These are phyloP conservation scores for Talinum fruticosum DNA, from an alignment of 148 eudicot species.

Conservation along the genomic window DNA sequence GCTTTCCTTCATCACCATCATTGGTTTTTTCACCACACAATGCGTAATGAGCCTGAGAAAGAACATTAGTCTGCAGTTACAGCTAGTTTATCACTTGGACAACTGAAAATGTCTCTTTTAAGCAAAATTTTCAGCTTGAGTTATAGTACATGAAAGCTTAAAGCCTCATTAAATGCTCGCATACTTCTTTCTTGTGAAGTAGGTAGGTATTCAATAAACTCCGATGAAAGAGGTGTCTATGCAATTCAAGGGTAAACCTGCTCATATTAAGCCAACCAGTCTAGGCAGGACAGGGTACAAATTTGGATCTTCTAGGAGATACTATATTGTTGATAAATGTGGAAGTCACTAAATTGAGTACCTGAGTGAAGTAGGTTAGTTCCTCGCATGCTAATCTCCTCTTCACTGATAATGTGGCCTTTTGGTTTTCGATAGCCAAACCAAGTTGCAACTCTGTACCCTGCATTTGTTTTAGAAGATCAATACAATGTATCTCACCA, in stretches of 20 bases:
- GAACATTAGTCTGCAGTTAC: background rate
- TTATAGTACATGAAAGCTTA: too few relatives aligned
- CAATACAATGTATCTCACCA: background rate
- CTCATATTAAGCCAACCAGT: too few relatives aligned
- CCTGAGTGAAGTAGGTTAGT: constrained; percentile 75
- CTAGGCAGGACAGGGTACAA: too few relatives aligned
- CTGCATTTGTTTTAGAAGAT: constrained; percentile 35
- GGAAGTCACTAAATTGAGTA: constrained; percentile 14
- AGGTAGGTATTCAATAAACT: too few relatives aligned
- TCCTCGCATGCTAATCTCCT: constrained; percentile 92
- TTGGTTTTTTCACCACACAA: constrained; percentile 41
- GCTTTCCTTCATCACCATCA: constrained; percentile 52
- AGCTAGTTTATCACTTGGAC: background rate
- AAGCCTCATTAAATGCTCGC: too few relatives aligned
- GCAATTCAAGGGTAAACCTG: too few relatives aligned
- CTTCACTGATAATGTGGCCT: constrained; percentile 81
- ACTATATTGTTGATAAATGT: background rate
- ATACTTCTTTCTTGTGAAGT: too few relatives aligned
- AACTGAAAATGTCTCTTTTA: too few relatives aligned
- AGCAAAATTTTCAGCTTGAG: too few relatives aligned
- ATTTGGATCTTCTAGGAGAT: too few relatives aligned
- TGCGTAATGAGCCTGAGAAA: constrained; percentile 61
- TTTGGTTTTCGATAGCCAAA: constrained; percentile 73
- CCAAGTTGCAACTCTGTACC: constrained; percentile 93
- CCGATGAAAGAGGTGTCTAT: too few relatives aligned